Base-by-base conservation (phyloP, 2,329 filamentous ascomycete genomes). In the Colletotrichum siamense region DNA sequence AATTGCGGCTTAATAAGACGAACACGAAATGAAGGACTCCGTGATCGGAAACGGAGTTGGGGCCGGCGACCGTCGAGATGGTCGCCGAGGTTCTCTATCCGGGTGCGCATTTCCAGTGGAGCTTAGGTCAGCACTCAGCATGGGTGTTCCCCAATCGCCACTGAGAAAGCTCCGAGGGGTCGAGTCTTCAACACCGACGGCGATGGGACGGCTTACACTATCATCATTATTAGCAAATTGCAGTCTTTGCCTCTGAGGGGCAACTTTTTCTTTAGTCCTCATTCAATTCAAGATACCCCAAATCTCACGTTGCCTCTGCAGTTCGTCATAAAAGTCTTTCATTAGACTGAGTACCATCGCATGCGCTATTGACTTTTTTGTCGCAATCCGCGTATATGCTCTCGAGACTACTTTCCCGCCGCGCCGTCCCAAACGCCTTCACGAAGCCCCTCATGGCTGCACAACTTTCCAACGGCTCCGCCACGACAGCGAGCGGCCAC, bases 401-500 rank as follows among this genome's bases (percentile, higher is more conserved):
- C 72, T 80, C 79, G 69, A 79, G 81, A 78, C 80, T 82, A 79
- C 79, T 80, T 73, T 69, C 83, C 15, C 80, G 78, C 69, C 81
- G 83, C 82, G 82, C 80, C 78, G 77, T 81, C 63, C 79, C 80
- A 70, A 83, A 81, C 80, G 78, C 66, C 39, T 72, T 44, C 52
- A 77, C 79, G 68, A 78, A 74, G 59, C 77, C 79, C 70, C 64
- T 34, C 73, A 85, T 85, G 85, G 82, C 85, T 70, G 81, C 83
- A 62, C 79, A 81, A 65, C 79, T 82, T 32, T 83, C 82, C 61
- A 83, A 82, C 69, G 79, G 84, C 78, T 71, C 79, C 8, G 22
- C n/a, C 36, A 59, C 73, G 63, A 49, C 57, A 59, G 22, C 69
- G 28, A 67, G 18, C 22, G 65, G 49, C 57, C 71, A 49, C 9